phyloP scores from a whole-genome alignment of 495 filamentous ascomycete species.

The Penicillium lividum region DNA sequence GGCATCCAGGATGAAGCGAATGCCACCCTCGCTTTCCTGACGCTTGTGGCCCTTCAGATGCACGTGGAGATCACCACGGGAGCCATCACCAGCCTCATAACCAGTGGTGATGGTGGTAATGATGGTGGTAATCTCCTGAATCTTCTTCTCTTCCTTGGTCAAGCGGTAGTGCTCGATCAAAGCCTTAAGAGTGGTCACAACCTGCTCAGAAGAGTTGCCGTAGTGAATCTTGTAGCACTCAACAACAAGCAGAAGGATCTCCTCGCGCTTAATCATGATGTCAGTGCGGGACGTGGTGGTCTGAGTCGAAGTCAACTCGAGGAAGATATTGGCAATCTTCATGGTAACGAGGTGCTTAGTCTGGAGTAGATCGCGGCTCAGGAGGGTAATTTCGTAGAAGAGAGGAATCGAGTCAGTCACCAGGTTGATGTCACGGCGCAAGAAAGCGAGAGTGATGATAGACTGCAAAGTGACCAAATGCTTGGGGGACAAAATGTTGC shows the following conservation, averaged over 20 bases:
- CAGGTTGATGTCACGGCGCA: conserved; percentile 24
- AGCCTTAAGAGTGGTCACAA: conserved; percentile 27
- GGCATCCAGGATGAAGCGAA: conserved; percentile 22
- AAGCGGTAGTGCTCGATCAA: conserved; percentile 37
- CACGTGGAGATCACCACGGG: conserved; percentile 29
- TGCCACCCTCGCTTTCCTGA: conserved; percentile 21
- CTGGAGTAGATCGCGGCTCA: conserved; percentile 31
- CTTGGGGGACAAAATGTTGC: conserved; percentile 29
- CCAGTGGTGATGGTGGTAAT: conserved; percentile 19
- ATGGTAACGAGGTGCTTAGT: conserved; percentile 32
- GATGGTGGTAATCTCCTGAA: conserved; percentile 17
- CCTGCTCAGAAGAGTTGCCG: conserved; percentile 33
- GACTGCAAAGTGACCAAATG: conserved; percentile 28
- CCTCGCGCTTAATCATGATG: conserved; percentile 37
- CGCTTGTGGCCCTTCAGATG: conserved; percentile 26
- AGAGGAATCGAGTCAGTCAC: conserved; percentile 18
- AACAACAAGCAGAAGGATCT: conserved; percentile 32
- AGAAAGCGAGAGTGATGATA: conserved; percentile 26
- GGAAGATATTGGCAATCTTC: conserved; percentile 33
- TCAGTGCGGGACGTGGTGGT: conserved; percentile 33
- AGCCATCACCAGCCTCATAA: conserved; percentile 12
- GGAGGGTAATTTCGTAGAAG: conserved; percentile 28
- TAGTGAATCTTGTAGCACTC: conserved; percentile 43
- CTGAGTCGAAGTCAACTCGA: conserved; percentile 32
- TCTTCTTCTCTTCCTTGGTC: conserved; percentile 30